These are phyloP conservation scores for Verticillium albo-atrum DNA, from an alignment of 2,329 filamentous ascomycete species.

Conservation along the genomic window DNA sequence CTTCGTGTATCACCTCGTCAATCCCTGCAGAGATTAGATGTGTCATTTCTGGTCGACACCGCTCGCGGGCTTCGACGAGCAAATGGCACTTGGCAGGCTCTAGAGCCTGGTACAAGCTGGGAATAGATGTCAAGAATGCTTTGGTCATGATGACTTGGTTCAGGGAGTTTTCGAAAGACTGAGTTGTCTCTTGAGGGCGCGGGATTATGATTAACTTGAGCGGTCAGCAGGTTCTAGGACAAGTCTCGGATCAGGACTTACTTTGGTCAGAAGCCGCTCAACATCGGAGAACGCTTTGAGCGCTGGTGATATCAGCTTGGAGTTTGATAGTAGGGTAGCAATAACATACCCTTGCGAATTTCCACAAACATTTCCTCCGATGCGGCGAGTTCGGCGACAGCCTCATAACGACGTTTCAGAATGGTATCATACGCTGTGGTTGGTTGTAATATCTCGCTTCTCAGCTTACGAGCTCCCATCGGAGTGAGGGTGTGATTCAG, in stretches of 20 bases:
- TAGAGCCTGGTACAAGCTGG: slow-evolving; percentile 64
- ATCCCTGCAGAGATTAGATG: slow-evolving; percentile 61
- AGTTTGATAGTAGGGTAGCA: too few relatives aligned
- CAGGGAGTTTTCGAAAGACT: slow-evolving; percentile 72
- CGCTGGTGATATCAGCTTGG: slow-evolving; percentile 38
- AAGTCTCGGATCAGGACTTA: slow-evolving; percentile 24
- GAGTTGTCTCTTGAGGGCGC: slow-evolving; percentile 57
- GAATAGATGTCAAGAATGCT: slow-evolving; percentile 67
- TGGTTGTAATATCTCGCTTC: slow-evolving; percentile 85
- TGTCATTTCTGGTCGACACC: slow-evolving; percentile 63
- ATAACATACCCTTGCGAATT: slow-evolving; percentile 59
- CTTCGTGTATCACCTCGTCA: slow-evolving; percentile 67
- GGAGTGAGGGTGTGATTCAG: slow-evolving; percentile 81
- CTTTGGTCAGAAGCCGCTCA: slow-evolving; percentile 74
- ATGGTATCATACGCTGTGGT: slow-evolving; percentile 64
- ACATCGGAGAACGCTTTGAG: slow-evolving; percentile 73
- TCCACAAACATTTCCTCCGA: slow-evolving; percentile 84
- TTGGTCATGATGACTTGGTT: slow-evolving; percentile 87
- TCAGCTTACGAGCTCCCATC: slow-evolving; percentile 81
- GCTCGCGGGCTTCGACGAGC: slow-evolving; percentile 61
- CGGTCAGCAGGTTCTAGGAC: slow-evolving; percentile 11
- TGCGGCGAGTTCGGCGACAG: slow-evolving; percentile 73
- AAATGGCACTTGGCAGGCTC: slow-evolving; percentile 59
- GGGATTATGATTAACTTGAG: slow-evolving; percentile 71
- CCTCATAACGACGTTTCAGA: slow-evolving; percentile 71